Evolutionary conservation across 1,284 basidiomycete genomes (phyloP).

Genomic region (Cutaneotrichosporon dermatis): DNA sequence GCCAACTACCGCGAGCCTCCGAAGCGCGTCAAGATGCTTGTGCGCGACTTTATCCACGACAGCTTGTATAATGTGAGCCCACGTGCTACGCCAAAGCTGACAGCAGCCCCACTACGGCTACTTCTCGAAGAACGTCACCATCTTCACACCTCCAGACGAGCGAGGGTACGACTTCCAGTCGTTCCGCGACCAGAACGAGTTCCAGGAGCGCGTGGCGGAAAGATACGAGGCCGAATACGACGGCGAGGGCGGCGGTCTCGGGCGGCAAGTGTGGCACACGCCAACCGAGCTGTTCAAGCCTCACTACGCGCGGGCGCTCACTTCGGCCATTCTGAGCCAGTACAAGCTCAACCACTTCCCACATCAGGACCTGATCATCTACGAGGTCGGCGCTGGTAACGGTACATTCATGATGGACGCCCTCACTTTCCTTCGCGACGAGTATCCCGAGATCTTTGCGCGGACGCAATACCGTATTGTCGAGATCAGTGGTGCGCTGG

Average conservation of each 20-base stretch:
- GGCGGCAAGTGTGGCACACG: constrained; percentile 96
- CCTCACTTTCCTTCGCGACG: constrained; percentile 68
- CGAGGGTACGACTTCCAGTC: constrained; percentile 63
- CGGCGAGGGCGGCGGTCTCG: constrained; percentile 59
- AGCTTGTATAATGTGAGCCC: constrained; percentile 73
- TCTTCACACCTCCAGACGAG: constrained; percentile 63
- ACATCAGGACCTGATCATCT: constrained; percentile 90
- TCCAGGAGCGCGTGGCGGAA: constrained; percentile 72
- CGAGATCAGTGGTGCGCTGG: constrained; percentile 81
- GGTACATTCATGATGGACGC: constrained; percentile 88
- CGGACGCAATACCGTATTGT: constrained; percentile 80
- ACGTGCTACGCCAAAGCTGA: background rate
- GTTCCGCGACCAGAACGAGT: constrained; percentile 67
- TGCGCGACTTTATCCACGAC: constrained; percentile 95
- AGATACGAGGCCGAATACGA: constrained; percentile 58
- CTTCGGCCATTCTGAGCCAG: constrained; percentile 79
- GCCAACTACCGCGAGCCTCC: constrained; percentile 63
- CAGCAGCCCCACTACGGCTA: constrained; percentile 83
- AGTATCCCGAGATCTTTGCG: constrained; percentile 87
- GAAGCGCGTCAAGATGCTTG: constrained; percentile 82
- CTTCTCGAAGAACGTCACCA: constrained; percentile 85
- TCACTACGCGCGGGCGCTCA: constrained; percentile 87
- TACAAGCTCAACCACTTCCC: constrained; percentile 93
- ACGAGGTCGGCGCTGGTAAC: constrained; percentile 97
- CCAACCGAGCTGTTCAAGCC: constrained; percentile 99